Evolutionary conservation across 139 green algal species (phyloP), one percentile per base, ranked within the genome.

Genomic region (Zygnema circumcarinatum): DNA sequence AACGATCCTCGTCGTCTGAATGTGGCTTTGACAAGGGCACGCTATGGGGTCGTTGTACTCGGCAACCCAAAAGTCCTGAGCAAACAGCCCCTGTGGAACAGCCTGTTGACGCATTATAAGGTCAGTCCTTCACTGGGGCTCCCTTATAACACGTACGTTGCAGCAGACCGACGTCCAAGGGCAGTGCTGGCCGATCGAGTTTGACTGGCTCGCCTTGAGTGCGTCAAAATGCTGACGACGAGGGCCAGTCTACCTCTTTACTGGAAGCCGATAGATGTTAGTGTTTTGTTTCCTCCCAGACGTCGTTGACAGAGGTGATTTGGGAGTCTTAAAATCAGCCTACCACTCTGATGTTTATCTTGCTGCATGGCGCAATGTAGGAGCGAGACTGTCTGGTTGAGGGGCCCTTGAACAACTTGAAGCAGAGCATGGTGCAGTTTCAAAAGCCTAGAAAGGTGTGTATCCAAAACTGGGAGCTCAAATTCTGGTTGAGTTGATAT

Each of bases 1-100:
- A 93, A 93, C 20, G 97, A 99, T 89, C 95, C 96, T 1, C 94
- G 97, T 39, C 94, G 97, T 56, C 91, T 99, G 40, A 99, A 99
- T 85, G 92, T 94, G 47, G 97, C 97, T n/a, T 93, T 99, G 36
- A 99, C 97, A 0, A 93, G 97, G 2, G 96, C 96, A 31, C 89
- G 95, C 72, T 96, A 94, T 85, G 95, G 96, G 25, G 78, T 98
- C 2, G 93, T 99, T 1, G 88, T 99, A n/a, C 89, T 99, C 53
- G 97, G 97, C 38, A 98, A 99, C 90, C 94, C 96, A 20, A 94
- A 93, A 79, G 92, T 94, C 73, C 91, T 97, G 54, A 85, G 74
- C 41, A 93, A 92, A 89, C 92, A 96, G 67, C 53, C 93, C 21
- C 92, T 99, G 33, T 99, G 97, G 97, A 96, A 96, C 84, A 88